These are phyloP conservation scores for Oidium heveae DNA, from an alignment of 2,329 filamentous ascomycete genomes.

Conservation along the genomic window DNA sequence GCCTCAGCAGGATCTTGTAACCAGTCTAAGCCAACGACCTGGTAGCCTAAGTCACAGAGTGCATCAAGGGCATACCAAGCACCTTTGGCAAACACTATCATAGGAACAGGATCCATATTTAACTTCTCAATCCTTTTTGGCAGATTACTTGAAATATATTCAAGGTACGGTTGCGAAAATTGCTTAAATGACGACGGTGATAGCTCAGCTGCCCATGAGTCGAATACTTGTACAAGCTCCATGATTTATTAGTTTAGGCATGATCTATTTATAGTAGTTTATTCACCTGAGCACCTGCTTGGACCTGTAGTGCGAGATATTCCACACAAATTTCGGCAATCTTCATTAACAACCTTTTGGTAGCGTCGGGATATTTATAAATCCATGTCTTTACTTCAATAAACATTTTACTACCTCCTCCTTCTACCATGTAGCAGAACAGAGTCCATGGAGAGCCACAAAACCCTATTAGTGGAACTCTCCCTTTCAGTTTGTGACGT, in stretches of 20 bases:
- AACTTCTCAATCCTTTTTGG: conserved; percentile 50
- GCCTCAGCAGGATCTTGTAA: conserved; percentile 71
- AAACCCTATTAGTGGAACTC: conserved; percentile 87
- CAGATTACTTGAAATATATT: conserved; percentile 58
- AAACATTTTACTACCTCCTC: conserved; percentile 87
- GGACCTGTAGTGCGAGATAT: conserved; percentile 75
- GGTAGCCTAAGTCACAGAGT: conserved; percentile 68
- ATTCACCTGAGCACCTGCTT: conserved; percentile 65
- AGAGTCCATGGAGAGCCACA: conserved; percentile 93
- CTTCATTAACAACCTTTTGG: conserved; percentile 63
- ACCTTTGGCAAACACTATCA: conserved; percentile 96
- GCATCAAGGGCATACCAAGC: conserved; percentile 86
- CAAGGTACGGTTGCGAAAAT: conserved; percentile 69
- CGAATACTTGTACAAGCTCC: conserved; percentile 80
- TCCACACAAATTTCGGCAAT: conserved; percentile 89
- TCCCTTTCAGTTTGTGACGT: conserved; percentile 59
- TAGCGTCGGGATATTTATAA: conserved; percentile 62
- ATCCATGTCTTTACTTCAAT: conserved; percentile 90
- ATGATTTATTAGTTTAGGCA: conserved; percentile 1
- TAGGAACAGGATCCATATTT: conserved; percentile 58
- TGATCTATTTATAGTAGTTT: neutral
- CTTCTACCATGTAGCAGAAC: conserved; percentile 97
- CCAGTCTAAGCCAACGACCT: conserved; percentile 91
- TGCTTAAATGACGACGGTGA: conserved; percentile 60
- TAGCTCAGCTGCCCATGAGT: conserved; percentile 92